Evolutionary conservation across 306 rosid genomes (phyloP).

Genomic region (Trifolium subterraneum): DNA sequence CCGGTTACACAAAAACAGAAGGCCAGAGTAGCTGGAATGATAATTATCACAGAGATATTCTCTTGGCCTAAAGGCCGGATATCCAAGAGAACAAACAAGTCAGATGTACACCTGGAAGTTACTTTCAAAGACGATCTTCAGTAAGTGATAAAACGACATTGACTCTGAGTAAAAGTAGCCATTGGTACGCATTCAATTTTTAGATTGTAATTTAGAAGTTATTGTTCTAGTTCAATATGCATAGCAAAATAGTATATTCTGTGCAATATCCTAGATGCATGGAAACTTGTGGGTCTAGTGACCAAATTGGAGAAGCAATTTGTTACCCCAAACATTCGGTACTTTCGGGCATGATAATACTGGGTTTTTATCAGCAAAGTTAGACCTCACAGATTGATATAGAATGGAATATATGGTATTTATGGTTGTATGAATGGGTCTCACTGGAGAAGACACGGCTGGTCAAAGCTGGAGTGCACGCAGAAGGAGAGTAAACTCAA

Average conservation of each 20-base stretch:
- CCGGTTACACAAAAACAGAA: background rate
- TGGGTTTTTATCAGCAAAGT: background rate
- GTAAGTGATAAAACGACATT: conserved; percentile 9
- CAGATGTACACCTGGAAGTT: background rate
- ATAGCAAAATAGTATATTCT: background rate
- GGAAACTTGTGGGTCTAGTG: background rate
- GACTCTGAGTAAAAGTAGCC: background rate
- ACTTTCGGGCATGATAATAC: background rate
- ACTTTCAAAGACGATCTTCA: background rate
- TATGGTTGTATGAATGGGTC: background rate
- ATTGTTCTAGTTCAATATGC: conserved; percentile 8
- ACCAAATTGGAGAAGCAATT: conserved; percentile 12
- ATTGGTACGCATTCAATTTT: background rate
- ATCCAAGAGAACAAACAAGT: background rate
- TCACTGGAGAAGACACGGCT: background rate
- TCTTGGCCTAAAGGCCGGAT: background rate
- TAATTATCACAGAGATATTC: background rate
- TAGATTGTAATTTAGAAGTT: background rate
- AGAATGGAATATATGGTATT: background rate
- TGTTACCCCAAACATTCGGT: conserved; percentile 2
- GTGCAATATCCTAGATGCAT: conserved; percentile 18
- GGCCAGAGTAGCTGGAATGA: conserved; percentile 4
- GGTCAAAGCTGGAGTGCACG: background rate
- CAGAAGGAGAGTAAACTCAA: background rate
- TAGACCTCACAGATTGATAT: background rate